Conservation (phyloP, 2,329 filamentous ascomycete species). For the Bretziella fagacearum region DNA sequence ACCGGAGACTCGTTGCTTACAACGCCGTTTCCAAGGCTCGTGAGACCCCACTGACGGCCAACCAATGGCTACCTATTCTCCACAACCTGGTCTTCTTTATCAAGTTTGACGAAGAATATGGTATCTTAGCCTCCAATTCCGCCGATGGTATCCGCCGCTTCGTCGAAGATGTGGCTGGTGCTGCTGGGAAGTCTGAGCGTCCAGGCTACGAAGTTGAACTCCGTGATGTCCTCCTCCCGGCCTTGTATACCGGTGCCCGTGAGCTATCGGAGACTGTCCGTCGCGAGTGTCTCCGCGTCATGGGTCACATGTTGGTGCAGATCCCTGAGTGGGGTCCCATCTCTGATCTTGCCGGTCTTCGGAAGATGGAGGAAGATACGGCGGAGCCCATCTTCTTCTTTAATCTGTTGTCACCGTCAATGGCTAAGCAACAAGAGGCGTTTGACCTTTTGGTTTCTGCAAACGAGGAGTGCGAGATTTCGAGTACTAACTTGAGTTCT, state of each 20-base stretch:
- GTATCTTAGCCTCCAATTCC: slow-evolving; percentile 63
- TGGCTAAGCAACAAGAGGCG: slow-evolving; percentile 69
- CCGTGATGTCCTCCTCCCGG: slow-evolving; percentile 49
- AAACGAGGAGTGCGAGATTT: slow-evolving; percentile 46
- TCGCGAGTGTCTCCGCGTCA: slow-evolving; percentile 60
- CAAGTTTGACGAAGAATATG: slow-evolving; percentile 71
- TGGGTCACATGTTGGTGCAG: slow-evolving; percentile 59
- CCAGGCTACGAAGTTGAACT: slow-evolving; percentile 41
- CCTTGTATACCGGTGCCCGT: slow-evolving; percentile 57
- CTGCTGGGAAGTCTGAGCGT: slow-evolving; percentile 21
- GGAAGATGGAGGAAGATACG: slow-evolving; percentile 42
- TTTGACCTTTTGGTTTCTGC: slow-evolving; percentile 58
- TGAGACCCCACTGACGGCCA: slow-evolving; percentile 42
- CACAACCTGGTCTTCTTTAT: slow-evolving; percentile 84
- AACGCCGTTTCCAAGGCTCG: slow-evolving; percentile 47
- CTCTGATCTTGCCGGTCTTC: slow-evolving; percentile 52
- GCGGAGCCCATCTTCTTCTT: slow-evolving; percentile 64
- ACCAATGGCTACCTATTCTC: slow-evolving; percentile 74
- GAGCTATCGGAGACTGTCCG: slow-evolving; percentile 72
- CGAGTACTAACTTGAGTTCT: slow-evolving; percentile 62
- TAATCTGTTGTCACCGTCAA: slow-evolving; percentile 80
- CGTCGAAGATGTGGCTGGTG: slow-evolving; percentile 43
- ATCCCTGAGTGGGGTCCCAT: slow-evolving; percentile 56
- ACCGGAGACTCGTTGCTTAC: slow-evolving; percentile 63
- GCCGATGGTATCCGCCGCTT: slow-evolving; percentile 67